Evolutionary conservation across 2,329 filamentous ascomycete species (phyloP), one percentile per base, ranked within the genome.

Genomic region (Fusarium sp.): DNA sequence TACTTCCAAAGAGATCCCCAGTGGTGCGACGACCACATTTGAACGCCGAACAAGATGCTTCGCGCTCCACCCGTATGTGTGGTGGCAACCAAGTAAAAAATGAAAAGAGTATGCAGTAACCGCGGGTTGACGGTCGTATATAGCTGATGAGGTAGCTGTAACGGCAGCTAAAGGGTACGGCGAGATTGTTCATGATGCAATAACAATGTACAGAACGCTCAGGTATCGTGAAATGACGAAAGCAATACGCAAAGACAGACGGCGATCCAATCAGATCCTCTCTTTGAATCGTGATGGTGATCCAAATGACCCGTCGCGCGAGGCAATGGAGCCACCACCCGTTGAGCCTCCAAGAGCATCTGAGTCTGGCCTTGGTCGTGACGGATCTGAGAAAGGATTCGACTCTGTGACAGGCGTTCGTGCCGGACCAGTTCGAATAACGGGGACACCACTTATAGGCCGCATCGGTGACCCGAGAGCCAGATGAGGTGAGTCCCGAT

Each of bases 361-460:
- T 28, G 71, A 74, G 59, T 76, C 57, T 16, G 76, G 69, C 26
- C 75, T 56, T 21, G 74, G 72, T 28, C 70, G 68, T 21, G 78
- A 71, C 6, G 78, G 78, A 48, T 80, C 78, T 26, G 78, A 72
- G 57, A 86, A 86, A 1, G 86, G 85, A 24, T 82, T 84, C 49
- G 85, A 81, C 61, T 87, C 85, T 59, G 86, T 85, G 18, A 91
- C 80, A 2, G 90, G 87, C 6, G 87, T 89, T 55, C 89, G 85
- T 20, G 86, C 88, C 18, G 90, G 90, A n/a, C 90, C 87, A n/a
- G 87, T 85, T 65, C 89, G 84, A 75, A 89, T 85, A 31, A 89
- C 81, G n/a, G 86, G 84, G 6, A 89, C 80, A 12, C 88, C 87
- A 73, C 88, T 89, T 55, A 87, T 84, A 29, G 86, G 86, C 44